Base-by-base conservation (phyloP, 2,329 filamentous ascomycete genomes). In the Aspergillus tubingensis region DNA sequence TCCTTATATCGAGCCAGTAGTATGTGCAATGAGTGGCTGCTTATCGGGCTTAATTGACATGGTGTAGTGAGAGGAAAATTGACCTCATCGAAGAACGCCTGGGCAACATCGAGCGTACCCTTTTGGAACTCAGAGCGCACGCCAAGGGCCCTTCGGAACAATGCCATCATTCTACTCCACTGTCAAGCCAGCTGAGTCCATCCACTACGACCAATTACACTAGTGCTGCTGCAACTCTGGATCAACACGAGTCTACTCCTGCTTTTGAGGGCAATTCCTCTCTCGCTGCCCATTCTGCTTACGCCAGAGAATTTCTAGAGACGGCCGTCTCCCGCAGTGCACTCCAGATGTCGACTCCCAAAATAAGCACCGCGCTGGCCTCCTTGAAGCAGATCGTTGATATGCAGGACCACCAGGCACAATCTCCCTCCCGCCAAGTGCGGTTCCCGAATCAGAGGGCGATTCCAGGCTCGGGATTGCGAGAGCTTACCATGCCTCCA, bases 11-110 rank as follows among this genome's bases (percentile, higher is more conserved):
- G 5, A 74, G 72, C 65, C 71, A 78, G 67, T 79, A 79, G 77
- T 79, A 71, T 51, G 76, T 62, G 8, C 23, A 13, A 5, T 7
- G 2, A 27, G 19, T 13, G 11, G 3, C 36, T 41, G 13, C 23
- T 41, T 53, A 27, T 8, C 8, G 54, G 17, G 8, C 21, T 48
- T 21, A 62, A 27, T 67, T 27, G 64, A 36, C 7, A n/a, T 2
- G 1, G 54, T 21, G 15, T 49, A 83, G 81, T 70, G 82, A 85
- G 67, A 80, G 76, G 66, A 83, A 84, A 68, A 82, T 85, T 52
- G 82, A 84, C 61, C 67, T 79, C 11, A 83, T 85, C 54, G 81
- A 83, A 65, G 77, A 81, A 30, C 77, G 82, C 15, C 71, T 85
- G 8, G 74, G 75, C 6, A 74, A 75, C n/a, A 82, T 85, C 43